These are phyloP conservation scores for Zymoseptoria passerinii DNA, from an alignment of 2,329 filamentous ascomycete species.

Conservation along the genomic window DNA sequence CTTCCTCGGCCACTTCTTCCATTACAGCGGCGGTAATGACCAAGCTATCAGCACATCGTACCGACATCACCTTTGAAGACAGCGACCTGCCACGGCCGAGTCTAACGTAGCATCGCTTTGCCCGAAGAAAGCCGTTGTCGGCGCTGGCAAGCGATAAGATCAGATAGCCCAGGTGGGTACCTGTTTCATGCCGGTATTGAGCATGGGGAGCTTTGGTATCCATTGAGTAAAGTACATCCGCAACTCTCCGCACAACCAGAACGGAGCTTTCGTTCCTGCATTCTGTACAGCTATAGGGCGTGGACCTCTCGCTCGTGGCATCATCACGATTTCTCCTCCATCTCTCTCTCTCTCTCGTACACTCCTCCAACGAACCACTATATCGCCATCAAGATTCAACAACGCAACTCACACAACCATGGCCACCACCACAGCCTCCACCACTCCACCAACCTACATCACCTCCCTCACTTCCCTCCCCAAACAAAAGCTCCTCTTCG, in stretches of 20 bases:
- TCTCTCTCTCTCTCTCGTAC: neutral
- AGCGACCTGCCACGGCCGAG: too few species aligned
- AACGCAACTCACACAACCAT: neutral
- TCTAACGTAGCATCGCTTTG: too few species aligned
- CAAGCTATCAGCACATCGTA: too few species aligned
- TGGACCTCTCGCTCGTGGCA: too few species aligned
- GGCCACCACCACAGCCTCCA: neutral
- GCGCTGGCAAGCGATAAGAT: neutral
- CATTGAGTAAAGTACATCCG: neutral
- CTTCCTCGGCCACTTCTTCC: neutral
- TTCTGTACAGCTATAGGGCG: too few species aligned
- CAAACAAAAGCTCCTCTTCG: constrained; percentile 54
- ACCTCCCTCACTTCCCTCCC: constrained; percentile 42
- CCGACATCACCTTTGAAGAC: neutral
- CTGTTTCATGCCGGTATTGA: too few species aligned
- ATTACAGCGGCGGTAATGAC: neutral
- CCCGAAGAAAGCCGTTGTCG: neutral
- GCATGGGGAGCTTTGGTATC: neutral
- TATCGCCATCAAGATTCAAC: neutral
- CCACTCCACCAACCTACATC: constrained; percentile 13
- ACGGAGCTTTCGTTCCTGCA: too few species aligned
- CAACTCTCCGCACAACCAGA: neutral
- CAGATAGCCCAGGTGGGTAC: neutral
- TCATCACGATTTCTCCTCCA: neutral
- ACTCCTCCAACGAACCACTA: neutral